Conservation (phyloP, 345 rosid species). For the Citrus reticulata region DNA sequence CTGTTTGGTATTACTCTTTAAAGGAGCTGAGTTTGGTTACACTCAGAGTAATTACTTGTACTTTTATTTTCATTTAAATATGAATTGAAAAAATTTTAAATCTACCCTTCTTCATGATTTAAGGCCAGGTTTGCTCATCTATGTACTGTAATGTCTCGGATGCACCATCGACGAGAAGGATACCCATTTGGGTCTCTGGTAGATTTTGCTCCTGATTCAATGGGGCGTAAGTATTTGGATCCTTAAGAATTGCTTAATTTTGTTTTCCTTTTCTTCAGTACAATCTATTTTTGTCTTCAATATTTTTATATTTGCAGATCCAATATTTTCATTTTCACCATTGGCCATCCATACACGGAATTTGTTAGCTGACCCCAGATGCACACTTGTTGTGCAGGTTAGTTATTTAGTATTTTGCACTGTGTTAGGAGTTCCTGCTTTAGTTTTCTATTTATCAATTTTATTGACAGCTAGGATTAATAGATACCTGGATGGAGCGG, state of each 20-base stretch:
- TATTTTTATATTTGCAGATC: slow-evolving; percentile 49
- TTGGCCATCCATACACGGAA: slow-evolving; percentile 94
- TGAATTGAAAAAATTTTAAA: neutral
- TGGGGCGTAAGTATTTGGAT: slow-evolving; percentile 70
- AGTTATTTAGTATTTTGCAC: slow-evolving; percentile 7
- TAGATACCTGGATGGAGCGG: slow-evolving; percentile 99
- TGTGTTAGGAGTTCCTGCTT: neutral
- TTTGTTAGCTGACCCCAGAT: slow-evolving; percentile 82
- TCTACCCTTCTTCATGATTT: slow-evolving; percentile 16
- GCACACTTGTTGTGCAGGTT: slow-evolving; percentile 98
- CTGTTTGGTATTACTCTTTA: neutral
- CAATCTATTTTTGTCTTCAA: neutral
- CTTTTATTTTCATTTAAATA: neutral
- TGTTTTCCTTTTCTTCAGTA: neutral
- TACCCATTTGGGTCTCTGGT: slow-evolving; percentile 96
- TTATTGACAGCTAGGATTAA: slow-evolving; percentile 25
- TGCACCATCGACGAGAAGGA: slow-evolving; percentile 98
- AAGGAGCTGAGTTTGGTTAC: neutral
- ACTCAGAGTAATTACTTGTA: neutral
- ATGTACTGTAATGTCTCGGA: slow-evolving; percentile 92
- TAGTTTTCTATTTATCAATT: slow-evolving; percentile 15
- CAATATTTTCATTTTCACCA: slow-evolving; percentile 92
- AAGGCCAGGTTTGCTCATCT: slow-evolving; percentile 98
- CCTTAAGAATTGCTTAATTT: slow-evolving; percentile 2
- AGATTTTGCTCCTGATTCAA: slow-evolving; percentile 87